Conservation (phyloP, 2,329 filamentous ascomycete species). For the Ophiosphaerella herpotricha region DNA sequence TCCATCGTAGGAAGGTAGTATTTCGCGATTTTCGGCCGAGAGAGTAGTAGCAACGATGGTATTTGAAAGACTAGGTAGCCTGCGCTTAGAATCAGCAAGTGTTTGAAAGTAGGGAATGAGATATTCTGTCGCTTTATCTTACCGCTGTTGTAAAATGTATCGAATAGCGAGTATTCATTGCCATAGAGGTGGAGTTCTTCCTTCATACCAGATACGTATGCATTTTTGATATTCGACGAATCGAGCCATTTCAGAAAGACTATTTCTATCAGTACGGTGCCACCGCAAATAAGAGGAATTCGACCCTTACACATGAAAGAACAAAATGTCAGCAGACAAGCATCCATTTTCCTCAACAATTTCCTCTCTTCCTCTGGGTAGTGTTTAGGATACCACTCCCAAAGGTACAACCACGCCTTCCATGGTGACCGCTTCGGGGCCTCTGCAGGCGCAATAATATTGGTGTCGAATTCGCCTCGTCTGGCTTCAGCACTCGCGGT, state of each 20-base stretch:
- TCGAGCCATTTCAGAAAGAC: slow-evolving; percentile 48
- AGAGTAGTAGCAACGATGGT: slow-evolving; percentile 45
- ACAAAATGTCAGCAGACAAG: slow-evolving; percentile 43
- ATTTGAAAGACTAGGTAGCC: slow-evolving; percentile 49
- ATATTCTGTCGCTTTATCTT: slow-evolving; percentile 32
- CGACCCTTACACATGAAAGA: slow-evolving; percentile 43
- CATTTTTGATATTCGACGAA: slow-evolving; percentile 52
- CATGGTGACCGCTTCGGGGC: slow-evolving; percentile 44
- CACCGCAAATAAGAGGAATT: not conserved
- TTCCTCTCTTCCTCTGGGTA: slow-evolving; percentile 42
- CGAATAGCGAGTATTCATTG: slow-evolving; percentile 60
- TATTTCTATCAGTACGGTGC: slow-evolving; percentile 10
- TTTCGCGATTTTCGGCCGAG: slow-evolving; percentile 42
- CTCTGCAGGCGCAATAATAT: slow-evolving; percentile 38
- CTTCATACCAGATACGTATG: slow-evolving; percentile 45
- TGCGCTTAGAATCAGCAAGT: slow-evolving; percentile 4
- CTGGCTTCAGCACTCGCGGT: slow-evolving; percentile 21
- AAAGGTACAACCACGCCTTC: slow-evolving; percentile 46
- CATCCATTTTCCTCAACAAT: slow-evolving; percentile 43
- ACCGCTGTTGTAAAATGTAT: slow-evolving; percentile 51
- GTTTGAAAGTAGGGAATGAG: slow-evolving; percentile 21
- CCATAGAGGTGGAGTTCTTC: slow-evolving; percentile 48
- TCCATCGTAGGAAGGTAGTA: slow-evolving; percentile 48
- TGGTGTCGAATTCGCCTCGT: slow-evolving; percentile 29
- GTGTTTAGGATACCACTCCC: slow-evolving; percentile 46